These are phyloP conservation scores for Rhynchospora pubera DNA, from an alignment of 176 grass and related monocot species.

Conservation along the genomic window DNA sequence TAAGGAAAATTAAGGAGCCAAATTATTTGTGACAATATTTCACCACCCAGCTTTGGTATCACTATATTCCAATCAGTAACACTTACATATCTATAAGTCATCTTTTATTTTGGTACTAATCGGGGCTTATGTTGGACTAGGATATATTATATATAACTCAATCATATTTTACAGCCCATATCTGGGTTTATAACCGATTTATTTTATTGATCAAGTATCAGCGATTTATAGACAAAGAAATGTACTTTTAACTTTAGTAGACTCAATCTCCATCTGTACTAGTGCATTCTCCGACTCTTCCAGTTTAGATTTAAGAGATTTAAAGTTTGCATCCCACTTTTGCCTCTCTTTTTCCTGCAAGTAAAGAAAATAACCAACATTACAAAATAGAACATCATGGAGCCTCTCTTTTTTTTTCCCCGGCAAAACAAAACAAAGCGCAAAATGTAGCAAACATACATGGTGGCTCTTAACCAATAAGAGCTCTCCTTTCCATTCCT, in stretches of 20 bases:
- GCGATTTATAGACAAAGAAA: conserved; percentile 15
- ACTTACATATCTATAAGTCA: neutral
- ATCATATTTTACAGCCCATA: neutral
- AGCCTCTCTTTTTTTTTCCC: neutral
- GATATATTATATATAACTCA: neutral
- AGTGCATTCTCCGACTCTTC: conserved; percentile 64
- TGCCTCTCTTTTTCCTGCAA: conserved; percentile 85
- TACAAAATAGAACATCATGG: neutral
- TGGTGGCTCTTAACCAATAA: conserved; percentile 57
- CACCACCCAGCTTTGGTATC: neutral
- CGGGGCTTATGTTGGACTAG: too few relatives aligned
- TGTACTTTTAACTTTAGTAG: conserved; percentile 74
- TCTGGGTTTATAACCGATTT: conserved; percentile 1
- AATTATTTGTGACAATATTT: neutral
- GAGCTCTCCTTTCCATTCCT: conserved; percentile 80
- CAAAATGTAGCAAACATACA: conserved; percentile 32
- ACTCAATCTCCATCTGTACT: conserved; percentile 65
- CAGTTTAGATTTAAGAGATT: conserved; percentile 61
- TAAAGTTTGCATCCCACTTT: conserved; percentile 50
- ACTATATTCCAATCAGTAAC: neutral
- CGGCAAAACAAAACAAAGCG: too few relatives aligned
- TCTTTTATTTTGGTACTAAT: neutral
- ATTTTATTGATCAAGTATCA: conserved; percentile 21
- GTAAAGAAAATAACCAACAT: conserved; percentile 20
- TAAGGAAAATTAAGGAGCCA: conserved; percentile 17